Conservation (phyloP, 352 stramenopile genomes). For the Blastocystis hominis region DNA sequence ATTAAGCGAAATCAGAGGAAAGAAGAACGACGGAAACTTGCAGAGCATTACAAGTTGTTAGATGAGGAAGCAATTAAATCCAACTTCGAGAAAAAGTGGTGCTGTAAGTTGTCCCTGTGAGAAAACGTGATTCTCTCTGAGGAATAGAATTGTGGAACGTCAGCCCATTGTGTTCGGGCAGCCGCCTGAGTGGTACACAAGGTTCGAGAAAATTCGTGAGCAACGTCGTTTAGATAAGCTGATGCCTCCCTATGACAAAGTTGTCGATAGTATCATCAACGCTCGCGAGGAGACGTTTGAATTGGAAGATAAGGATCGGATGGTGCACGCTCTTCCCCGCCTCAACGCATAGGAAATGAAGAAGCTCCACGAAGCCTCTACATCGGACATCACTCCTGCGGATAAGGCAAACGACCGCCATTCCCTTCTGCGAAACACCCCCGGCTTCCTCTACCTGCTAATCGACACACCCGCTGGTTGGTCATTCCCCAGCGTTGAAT, state of each 20-base stretch:
- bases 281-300: neutral
- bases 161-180: constrained; percentile 51
- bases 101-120: constrained; percentile 3
- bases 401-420: constrained; percentile 42
- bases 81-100: constrained; percentile 19
- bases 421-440: constrained; percentile 21
- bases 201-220: constrained; percentile 45
- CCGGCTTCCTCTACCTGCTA: constrained; percentile 38
- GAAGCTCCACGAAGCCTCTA: constrained; percentile 35
- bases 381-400: constrained; percentile 39
- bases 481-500: neutral
- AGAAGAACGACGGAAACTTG: neutral
- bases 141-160: constrained; percentile 14
- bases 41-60: constrained; percentile 3
- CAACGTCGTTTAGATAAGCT: neutral
- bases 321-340: neutral
- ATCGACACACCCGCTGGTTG: neutral
- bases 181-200: constrained; percentile 46
- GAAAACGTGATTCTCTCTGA: neutral
- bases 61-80: constrained; percentile 28
- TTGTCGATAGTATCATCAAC: neutral
- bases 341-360: constrained; percentile 7
- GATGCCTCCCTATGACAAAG: constrained; percentile 22
- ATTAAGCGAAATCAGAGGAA: constrained; percentile 1
- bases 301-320: constrained; percentile 7